Conservation (phyloP, 768 basidiomycete genomes). For the Tubosaeta sp. region DNA sequence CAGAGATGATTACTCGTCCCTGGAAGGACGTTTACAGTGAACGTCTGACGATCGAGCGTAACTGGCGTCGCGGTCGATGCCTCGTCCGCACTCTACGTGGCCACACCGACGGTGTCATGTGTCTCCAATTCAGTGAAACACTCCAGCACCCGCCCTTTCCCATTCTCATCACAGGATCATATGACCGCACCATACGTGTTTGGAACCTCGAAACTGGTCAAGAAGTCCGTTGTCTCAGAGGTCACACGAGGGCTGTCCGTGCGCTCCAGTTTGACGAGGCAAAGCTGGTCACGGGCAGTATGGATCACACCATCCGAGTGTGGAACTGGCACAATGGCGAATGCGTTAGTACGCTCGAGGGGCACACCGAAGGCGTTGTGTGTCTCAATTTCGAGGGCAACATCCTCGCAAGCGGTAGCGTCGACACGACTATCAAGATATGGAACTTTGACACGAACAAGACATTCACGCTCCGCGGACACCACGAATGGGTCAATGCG, state of each 20-base stretch:
- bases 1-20: constrained; percentile 63
- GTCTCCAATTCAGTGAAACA: constrained; percentile 89
- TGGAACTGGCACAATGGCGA: constrained; percentile 94
- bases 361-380: constrained; percentile 89
- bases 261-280: constrained; percentile 94
- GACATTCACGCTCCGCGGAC: constrained; percentile 89
- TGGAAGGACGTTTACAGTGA: constrained; percentile 99
- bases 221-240: constrained; percentile 77
- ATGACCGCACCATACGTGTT: constrained; percentile 89
- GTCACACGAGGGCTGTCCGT: constrained; percentile 89
- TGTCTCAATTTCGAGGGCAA: constrained; percentile 89
- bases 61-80: constrained; percentile 94
- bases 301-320: constrained; percentile 93
- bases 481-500: constrained; percentile 93
- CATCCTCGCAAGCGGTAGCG: constrained; percentile 88
- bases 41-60: constrained; percentile 91
- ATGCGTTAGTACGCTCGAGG: constrained; percentile 82
- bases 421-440: constrained; percentile 91
- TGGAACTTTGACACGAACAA: constrained; percentile 92
- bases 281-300: constrained; percentile 92
- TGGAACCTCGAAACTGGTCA: constrained; percentile 96
- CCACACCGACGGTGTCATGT: constrained; percentile 96
- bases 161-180: constrained; percentile 95
- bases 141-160: constrained; percentile 82
- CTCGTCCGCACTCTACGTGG: constrained; percentile 82